Evolutionary conservation across 345 rosid genomes (phyloP).

Genomic region (Draba incana): DNA sequence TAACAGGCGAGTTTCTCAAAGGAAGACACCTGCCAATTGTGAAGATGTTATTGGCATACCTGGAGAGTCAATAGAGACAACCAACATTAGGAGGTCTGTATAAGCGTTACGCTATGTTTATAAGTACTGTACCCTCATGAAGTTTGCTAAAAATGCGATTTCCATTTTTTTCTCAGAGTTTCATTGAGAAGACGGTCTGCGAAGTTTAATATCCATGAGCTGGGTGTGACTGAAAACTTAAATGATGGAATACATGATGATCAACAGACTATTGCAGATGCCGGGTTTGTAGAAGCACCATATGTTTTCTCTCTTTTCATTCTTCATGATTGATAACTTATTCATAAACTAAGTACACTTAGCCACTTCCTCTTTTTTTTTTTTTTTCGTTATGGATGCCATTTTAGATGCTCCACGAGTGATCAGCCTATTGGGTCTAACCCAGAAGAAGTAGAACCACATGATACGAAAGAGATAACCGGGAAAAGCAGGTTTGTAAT

Average conservation of each 20-base stretch:
- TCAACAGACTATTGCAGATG: conserved; percentile 39
- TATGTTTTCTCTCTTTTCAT: conserved; percentile 3
- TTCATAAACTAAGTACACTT: conserved; percentile 14
- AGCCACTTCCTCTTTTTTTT: neutral
- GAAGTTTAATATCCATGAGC: conserved; percentile 36
- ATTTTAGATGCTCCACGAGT: conserved; percentile 36
- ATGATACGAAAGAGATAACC: conserved; percentile 39
- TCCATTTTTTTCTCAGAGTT: conserved; percentile 3
- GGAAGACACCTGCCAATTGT: neutral
- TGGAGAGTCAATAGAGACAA: conserved; percentile 23
- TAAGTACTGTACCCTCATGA: too few relatives aligned
- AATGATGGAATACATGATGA: too few relatives aligned
- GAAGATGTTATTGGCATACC: conserved; percentile 16
- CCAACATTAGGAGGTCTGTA: conserved; percentile 28
- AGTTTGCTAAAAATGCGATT: neutral
- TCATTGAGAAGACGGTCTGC: conserved; percentile 44
- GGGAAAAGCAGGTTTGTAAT: conserved; percentile 45
- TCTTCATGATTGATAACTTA: conserved; percentile 16
- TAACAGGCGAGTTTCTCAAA: conserved; percentile 19
- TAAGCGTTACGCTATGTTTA: too few relatives aligned
- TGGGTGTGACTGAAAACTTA: conserved; percentile 26
- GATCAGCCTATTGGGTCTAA: conserved; percentile 42
- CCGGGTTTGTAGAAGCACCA: conserved; percentile 46
- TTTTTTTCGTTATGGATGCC: neutral
- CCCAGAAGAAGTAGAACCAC: conserved; percentile 43